phyloP scores from a whole-genome alignment of 208 protist species.

The Crithidia brevicula region DNA sequence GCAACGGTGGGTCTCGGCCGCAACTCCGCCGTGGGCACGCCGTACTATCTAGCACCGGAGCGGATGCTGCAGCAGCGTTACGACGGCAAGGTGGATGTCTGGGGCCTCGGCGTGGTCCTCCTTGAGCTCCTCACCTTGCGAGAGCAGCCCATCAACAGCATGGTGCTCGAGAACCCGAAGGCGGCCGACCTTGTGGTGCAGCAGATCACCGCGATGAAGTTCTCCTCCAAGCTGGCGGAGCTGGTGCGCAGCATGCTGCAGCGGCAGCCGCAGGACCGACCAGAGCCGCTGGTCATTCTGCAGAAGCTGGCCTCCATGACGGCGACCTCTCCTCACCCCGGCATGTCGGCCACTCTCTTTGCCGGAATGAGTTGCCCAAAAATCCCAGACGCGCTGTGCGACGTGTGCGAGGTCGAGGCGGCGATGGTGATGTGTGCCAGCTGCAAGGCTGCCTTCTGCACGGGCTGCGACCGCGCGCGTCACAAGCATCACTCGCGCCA shows the following conservation, averaged over 20 bases:
- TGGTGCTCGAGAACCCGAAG: slow-evolving; percentile 68
- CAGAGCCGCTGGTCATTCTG: slow-evolving; percentile 53
- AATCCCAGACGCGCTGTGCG: slow-evolving; percentile 46
- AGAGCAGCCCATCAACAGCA: slow-evolving; percentile 84
- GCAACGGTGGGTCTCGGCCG: slow-evolving; percentile 63
- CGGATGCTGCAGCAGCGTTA: slow-evolving; percentile 84
- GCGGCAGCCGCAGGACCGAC: slow-evolving; percentile 65
- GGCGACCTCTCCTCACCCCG: slow-evolving; percentile 25
- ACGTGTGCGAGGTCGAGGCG: slow-evolving; percentile 69
- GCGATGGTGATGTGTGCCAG: slow-evolving; percentile 41
- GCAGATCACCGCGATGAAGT: slow-evolving; percentile 69
- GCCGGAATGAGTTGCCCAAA: slow-evolving; percentile 65
- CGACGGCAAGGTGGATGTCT: slow-evolving; percentile 87
- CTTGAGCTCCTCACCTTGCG: slow-evolving; percentile 81
- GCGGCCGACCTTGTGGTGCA: slow-evolving; percentile 55
- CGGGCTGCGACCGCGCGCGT: slow-evolving; percentile 61
- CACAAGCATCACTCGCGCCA: slow-evolving; percentile 72
- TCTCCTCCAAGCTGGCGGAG: slow-evolving; percentile 52
- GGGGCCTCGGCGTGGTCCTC: slow-evolving; percentile 83
- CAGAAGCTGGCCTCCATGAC: slow-evolving; percentile 50
- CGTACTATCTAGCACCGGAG: slow-evolving; percentile 94
- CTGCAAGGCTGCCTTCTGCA: slow-evolving; percentile 62
- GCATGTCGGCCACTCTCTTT: slow-evolving; percentile 45
- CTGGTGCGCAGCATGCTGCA: slow-evolving; percentile 81
- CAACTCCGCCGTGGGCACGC: slow-evolving; percentile 82